These are phyloP conservation scores for Musa balbisiana DNA, from an alignment of 202 grass and related monocot species.

Conservation along the genomic window DNA sequence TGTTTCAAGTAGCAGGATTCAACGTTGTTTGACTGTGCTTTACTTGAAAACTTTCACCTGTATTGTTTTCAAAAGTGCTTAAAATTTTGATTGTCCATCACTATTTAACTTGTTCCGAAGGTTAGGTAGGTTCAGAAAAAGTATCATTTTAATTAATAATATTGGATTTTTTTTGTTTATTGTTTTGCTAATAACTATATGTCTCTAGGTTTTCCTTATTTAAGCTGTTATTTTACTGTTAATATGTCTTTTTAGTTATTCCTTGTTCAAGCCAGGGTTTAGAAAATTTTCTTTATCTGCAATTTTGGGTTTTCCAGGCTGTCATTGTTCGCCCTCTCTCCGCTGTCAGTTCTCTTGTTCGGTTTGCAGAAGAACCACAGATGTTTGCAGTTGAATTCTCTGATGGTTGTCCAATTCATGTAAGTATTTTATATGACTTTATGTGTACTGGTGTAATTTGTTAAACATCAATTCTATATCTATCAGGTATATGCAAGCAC, in stretches of 20 bases:
- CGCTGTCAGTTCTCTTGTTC: slow-evolving; percentile 76
- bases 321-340: slow-evolving; percentile 70
- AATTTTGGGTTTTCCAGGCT: slow-evolving; percentile 51
- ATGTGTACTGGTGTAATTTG: slow-evolving; percentile 9
- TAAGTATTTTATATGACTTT: slow-evolving; percentile 43
- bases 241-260: background rate
- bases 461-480: slow-evolving; percentile 19
- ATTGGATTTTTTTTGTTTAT: too few species aligned
- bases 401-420: slow-evolving; percentile 89
- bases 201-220: background rate
- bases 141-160: too few species aligned
- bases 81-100: too few species aligned
- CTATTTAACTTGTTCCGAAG: too few species aligned
- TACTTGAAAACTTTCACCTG: too few species aligned
- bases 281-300: slow-evolving; percentile 12
- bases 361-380: slow-evolving; percentile 96
- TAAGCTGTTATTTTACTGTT: background rate
- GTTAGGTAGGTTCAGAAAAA: too few species aligned
- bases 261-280: slow-evolving; percentile 17
- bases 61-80: too few species aligned
- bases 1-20: too few species aligned
- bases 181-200: background rate
- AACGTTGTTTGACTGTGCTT: too few species aligned
- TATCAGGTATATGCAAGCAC: slow-evolving; percentile 95
- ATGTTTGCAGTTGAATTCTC: slow-evolving; percentile 99